Evolutionary conservation across 2,329 filamentous ascomycete genomes (phyloP).

Genomic region (Escovopsis sp.): DNA sequence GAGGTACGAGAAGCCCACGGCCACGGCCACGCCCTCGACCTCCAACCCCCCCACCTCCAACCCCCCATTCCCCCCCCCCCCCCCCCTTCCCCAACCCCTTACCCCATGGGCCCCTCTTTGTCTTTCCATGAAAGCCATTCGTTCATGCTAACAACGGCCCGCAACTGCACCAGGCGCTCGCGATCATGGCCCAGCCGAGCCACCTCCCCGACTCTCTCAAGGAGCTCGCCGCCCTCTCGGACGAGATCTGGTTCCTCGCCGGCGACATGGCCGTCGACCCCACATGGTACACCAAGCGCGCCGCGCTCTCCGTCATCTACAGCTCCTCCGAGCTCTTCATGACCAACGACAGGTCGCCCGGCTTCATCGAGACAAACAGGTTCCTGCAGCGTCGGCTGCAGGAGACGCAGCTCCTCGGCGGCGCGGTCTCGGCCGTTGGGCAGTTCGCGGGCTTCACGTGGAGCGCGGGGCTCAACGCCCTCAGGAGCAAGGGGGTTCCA

Average conservation of each 20-base stretch:
- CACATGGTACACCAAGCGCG: conserved; percentile 66
- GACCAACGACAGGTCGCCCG: conserved; percentile 67
- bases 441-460: conserved; percentile 76
- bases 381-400: conserved; percentile 65
- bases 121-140: too few species aligned
- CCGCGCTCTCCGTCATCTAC: conserved; percentile 39
- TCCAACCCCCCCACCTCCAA: too few species aligned
- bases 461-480: conserved; percentile 60
- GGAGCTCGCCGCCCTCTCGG: conserved; percentile 69
- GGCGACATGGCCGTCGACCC: conserved; percentile 70
- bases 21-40: too few species aligned
- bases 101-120: too few species aligned
- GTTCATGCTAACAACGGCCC: too few species aligned
- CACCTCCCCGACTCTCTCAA: conserved; percentile 60
- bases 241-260: conserved; percentile 82
- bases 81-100: too few species aligned
- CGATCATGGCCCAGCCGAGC: conserved; percentile 73
- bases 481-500: conserved; percentile 75
- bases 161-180: conserved; percentile 80
- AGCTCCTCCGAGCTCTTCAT: conserved; percentile 80
- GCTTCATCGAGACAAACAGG: conserved; percentile 60
- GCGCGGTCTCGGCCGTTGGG: conserved; percentile 45
- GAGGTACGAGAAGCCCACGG: too few species aligned
- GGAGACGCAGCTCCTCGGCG: conserved; percentile 49
- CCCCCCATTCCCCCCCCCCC: too few species aligned